These are phyloP conservation scores for Penicillium roqueforti DNA, from an alignment of 495 filamentous ascomycete genomes.

Conservation along the genomic window DNA sequence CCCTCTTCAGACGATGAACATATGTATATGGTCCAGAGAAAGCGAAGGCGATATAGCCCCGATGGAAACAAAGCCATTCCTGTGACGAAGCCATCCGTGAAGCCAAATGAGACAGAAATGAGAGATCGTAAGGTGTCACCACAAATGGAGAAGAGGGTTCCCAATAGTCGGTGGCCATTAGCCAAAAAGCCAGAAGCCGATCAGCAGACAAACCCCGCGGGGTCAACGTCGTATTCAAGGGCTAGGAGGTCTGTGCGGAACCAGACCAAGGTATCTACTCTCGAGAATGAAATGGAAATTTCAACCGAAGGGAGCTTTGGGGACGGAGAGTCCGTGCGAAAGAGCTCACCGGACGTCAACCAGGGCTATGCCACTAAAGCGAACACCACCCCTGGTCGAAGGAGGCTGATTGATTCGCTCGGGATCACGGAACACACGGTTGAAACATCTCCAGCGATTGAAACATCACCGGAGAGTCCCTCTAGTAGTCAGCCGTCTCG, in stretches of 20 bases:
- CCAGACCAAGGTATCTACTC: background rate
- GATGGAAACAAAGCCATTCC: background rate
- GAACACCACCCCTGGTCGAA: slow-evolving; percentile 22
- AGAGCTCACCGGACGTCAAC: background rate
- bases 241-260: background rate
- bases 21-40: slow-evolving; percentile 4
- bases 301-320: background rate
- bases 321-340: background rate
- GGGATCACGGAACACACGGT: slow-evolving; percentile 8
- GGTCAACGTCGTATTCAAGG: background rate
- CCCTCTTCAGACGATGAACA: slow-evolving; percentile 39
- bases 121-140: background rate
- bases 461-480: slow-evolving; percentile 1
- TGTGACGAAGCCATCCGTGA: background rate
- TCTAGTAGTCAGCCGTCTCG: slow-evolving; percentile 13
- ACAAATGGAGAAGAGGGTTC: background rate
- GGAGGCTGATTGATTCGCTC: slow-evolving; percentile 38
- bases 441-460: background rate
- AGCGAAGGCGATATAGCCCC: slow-evolving; percentile 15
- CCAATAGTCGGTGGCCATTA: background rate
- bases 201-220: background rate
- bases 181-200: background rate
- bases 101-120: background rate
- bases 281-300: background rate
- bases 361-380: background rate